Evolutionary conservation across 352 stramenopile genomes (phyloP).

Genomic region (Pythium phragmitis): DNA sequence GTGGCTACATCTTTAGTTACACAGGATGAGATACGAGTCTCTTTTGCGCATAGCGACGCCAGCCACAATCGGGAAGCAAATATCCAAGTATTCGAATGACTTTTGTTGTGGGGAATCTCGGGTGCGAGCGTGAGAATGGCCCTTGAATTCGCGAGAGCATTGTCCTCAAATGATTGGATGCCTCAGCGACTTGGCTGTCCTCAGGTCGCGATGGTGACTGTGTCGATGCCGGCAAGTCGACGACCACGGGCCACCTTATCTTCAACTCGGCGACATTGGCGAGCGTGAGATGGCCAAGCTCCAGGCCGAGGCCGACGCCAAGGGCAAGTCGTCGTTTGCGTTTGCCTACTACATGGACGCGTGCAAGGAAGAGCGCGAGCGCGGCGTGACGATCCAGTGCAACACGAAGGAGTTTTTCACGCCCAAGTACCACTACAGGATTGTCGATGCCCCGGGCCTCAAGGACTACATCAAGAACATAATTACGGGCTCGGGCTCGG

Average conservation of each 20-base stretch:
- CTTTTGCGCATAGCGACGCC: no score
- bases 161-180: no score
- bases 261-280: conserved; percentile 99
- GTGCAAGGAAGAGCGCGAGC: conserved; percentile 97
- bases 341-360: conserved; percentile 99
- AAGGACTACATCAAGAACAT: conserved; percentile 99
- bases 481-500: conserved; percentile 98
- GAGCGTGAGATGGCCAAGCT: conserved; percentile 99
- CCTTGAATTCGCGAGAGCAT: no score
- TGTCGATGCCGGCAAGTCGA: conserved; percentile 99
- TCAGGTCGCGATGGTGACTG: no score
- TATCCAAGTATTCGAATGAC: no score
- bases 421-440: conserved; percentile 95
- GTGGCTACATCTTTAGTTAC: no score
- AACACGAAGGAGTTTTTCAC: conserved; percentile 94
- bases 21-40: no score
- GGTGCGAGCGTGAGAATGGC: no score
- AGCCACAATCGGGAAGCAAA: no score
- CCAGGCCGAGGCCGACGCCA: conserved; percentile 94
- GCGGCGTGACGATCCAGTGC: conserved; percentile 98
- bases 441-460: conserved; percentile 98
- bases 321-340: conserved; percentile 98
- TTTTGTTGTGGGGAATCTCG: no score
- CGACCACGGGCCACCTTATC: conserved; percentile 98
- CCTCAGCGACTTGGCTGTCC: no score